Evolutionary conservation across 306 rosid species (phyloP).

Genomic region (Crotalaria pallida): DNA sequence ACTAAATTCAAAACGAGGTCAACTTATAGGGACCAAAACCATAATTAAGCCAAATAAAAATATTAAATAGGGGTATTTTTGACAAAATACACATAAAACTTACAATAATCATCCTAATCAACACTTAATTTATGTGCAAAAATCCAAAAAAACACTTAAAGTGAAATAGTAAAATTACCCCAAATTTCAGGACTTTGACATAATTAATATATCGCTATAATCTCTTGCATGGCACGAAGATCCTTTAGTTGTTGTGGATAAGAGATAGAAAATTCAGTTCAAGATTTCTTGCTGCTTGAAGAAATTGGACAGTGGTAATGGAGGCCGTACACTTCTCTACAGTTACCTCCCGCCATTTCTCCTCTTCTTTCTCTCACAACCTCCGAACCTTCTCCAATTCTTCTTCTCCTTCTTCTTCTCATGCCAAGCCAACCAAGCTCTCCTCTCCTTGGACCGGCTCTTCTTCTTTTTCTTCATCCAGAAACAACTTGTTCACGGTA

Average conservation of each 20-base stretch:
- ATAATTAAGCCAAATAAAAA: too few relatives aligned
- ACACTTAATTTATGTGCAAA: too few relatives aligned
- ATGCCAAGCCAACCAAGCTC: slow-evolving; percentile 28
- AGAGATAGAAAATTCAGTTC: background rate
- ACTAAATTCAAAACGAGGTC: too few relatives aligned
- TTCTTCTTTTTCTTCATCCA: slow-evolving; percentile 47
- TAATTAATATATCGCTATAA: background rate
- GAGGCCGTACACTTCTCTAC: slow-evolving; percentile 62
- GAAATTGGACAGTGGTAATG: slow-evolving; percentile 37
- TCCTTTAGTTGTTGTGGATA: slow-evolving; percentile 38
- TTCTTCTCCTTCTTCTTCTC: slow-evolving; percentile 18
- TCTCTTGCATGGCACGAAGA: background rate
- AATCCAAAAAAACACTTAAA: too few relatives aligned
- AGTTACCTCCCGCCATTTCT: slow-evolving; percentile 67
- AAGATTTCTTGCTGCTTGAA: background rate
- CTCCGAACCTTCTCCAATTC: slow-evolving; percentile 14
- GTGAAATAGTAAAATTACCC: too few relatives aligned
- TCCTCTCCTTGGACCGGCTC: slow-evolving; percentile 43
- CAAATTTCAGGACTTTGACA: too few relatives aligned
- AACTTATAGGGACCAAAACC: too few relatives aligned
- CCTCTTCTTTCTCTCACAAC: slow-evolving; percentile 30
- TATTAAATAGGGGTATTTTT: too few relatives aligned
- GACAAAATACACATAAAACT: too few relatives aligned
- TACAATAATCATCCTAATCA: too few relatives aligned
- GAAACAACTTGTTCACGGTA: slow-evolving; percentile 73